Evolutionary conservation across 257 asterid genomes (phyloP).

Genomic region (Eucommia ulmoides): DNA sequence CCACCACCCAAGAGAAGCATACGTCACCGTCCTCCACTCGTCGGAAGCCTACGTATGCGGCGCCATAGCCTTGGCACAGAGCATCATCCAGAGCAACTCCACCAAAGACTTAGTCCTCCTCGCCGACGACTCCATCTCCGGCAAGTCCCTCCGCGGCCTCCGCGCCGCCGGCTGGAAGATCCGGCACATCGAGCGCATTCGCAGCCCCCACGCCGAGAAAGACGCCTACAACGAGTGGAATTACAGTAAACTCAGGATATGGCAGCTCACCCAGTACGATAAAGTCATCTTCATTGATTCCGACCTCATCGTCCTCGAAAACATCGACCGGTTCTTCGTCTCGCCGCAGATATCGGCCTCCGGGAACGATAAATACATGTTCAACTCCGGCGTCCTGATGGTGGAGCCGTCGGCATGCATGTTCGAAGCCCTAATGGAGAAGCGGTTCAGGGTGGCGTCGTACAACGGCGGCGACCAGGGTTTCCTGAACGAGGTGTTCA

Average conservation of each 20-base stretch:
- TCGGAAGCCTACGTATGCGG: constrained; percentile 1
- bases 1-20: too few species aligned
- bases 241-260: constrained; percentile 71
- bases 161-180: constrained; percentile 68
- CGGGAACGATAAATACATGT: constrained; percentile 62
- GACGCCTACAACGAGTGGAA: constrained; percentile 67
- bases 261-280: constrained; percentile 74
- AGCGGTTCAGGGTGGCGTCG: constrained; percentile 37
- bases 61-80: background rate
- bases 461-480: constrained; percentile 98
- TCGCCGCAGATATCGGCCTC: constrained; percentile 82
- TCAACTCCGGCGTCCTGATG: constrained; percentile 77
- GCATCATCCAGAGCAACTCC: background rate
- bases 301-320: constrained; percentile 53
- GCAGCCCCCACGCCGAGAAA: constrained; percentile 66
- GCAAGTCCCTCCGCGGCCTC: constrained; percentile 18
- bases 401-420: constrained; percentile 83
- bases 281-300: constrained; percentile 71
- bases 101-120: constrained; percentile 1
- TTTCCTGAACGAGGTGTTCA: constrained; percentile 61
- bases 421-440: constrained; percentile 47
- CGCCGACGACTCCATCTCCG: background rate
- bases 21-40: background rate
- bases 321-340: constrained; percentile 48
- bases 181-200: constrained; percentile 51